Base-by-base conservation (phyloP, 495 filamentous ascomycete genomes). In the Venustampulla echinocandica region DNA sequence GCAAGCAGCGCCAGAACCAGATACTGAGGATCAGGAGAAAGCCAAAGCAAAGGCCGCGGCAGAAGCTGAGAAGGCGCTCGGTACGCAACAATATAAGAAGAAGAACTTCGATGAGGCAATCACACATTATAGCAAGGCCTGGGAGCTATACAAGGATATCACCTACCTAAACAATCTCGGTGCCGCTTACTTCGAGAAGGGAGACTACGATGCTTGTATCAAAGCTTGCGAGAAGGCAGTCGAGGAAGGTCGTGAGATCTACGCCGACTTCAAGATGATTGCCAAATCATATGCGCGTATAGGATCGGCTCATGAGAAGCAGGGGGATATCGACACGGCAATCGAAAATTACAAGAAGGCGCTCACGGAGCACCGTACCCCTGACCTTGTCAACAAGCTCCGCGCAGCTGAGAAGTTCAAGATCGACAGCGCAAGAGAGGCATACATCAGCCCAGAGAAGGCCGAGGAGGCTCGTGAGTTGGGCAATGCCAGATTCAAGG, bases 21-120 rank as follows among this genome's bases (percentile, higher is more conserved):
- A 93, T 55, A 87, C 95, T 57, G 92, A 97, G 59, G 73, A 78
- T 0, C 63, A 80, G 48, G 84, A 82, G 23, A 85, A 87, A 69
- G 83, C 82, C 66, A 84, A 93, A 73, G 88, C 88, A 0, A 89
- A 96, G 70, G 87, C 82, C 60, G 87, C 85, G 27, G 92, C 87
- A 42, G 92, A 99, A 55, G 82, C 86, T 46, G 88, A 96, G 72
- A 99, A 97, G 76, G 84, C 80, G 46, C 71, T 95, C 39, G 92
- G 92, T 46, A 99, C 89, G 20, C 86, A 94, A 53, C 81, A 81
- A 60, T 99, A 99, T 73, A 99, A 97, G 80, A 95, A 96, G 77
- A 79, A 88, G 55, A 79, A 95, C 58, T 92, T 97, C 47, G 93
- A 96, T 55, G 77, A 81, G 57, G 92, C 92, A 34, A 94, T 97